Conservation (phyloP, 148 eudicot species). For the Camellia lanceoleosa region DNA sequence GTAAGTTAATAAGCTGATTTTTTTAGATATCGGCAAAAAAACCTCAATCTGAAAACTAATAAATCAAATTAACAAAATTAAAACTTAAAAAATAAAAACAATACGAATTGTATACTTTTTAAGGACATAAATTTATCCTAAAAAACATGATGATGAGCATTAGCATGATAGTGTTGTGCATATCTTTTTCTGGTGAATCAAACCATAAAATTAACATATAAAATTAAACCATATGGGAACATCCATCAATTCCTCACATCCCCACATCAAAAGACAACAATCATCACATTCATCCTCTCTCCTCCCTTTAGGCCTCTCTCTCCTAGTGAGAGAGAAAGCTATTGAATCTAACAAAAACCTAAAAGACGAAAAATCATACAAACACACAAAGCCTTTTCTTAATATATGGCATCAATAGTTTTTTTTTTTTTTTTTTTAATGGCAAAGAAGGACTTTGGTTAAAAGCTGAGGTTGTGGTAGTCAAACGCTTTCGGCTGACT, state of each 20-base stretch:
- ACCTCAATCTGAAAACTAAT: no score
- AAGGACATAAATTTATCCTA: no score
- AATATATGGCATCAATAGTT: not conserved
- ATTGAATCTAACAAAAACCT: not conserved
- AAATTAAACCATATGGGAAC: not conserved
- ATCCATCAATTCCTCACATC: not conserved
- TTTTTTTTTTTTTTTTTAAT: not conserved
- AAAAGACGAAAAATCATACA: not conserved
- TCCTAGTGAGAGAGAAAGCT: not conserved
- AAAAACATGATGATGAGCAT: no score
- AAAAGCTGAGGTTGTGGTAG: not conserved
- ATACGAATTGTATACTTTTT: no score
- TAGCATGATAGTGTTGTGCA: not conserved
- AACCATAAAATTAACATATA: not conserved
- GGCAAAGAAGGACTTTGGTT: not conserved
- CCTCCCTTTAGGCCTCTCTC: not conserved
- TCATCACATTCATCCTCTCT: not conserved
- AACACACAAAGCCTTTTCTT: no score
- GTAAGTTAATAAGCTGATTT: no score
- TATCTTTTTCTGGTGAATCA: not conserved
- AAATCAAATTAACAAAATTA: no score
- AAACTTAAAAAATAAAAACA: no score
- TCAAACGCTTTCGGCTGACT: slow-evolving; percentile 59
- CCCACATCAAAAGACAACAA: not conserved
- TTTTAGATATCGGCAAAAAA: no score